Evolutionary conservation across 2,329 filamentous ascomycete species (phyloP).

Genomic region (Orbilia blumenaviensis): DNA sequence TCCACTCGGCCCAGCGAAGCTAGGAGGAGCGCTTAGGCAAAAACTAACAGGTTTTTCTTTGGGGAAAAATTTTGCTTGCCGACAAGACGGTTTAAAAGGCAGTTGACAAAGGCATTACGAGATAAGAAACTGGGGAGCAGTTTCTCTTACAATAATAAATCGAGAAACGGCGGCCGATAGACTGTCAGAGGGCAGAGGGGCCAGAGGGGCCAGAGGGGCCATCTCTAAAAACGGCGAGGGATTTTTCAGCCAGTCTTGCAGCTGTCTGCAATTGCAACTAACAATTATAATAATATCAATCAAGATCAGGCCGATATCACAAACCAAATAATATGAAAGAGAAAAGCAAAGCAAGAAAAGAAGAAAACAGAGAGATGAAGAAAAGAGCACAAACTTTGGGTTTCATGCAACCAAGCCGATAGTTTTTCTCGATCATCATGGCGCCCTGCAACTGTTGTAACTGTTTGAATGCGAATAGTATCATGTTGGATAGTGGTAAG

Average conservation of each 20-base stretch:
- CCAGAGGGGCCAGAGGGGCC: neutral
- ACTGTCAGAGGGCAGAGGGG: neutral
- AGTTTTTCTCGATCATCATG: too few species aligned
- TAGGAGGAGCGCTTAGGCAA: slow-evolving; percentile 43
- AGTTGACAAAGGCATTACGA: slow-evolving; percentile 40
- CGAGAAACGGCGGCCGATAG: slow-evolving; percentile 10
- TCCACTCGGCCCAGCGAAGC: slow-evolving; percentile 4
- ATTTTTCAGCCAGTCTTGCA: slow-evolving; percentile 36
- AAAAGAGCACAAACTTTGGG: neutral
- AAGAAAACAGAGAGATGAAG: too few species aligned
- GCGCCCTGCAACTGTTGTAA: too few species aligned
- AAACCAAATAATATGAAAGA: slow-evolving; percentile 5
- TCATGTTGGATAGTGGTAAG: slow-evolving; percentile 6
- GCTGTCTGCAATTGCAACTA: neutral
- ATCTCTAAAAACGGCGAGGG: slow-evolving; percentile 46
- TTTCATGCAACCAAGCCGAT: slow-evolving; percentile 27
- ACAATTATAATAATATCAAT: slow-evolving; percentile 5
- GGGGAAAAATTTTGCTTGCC: slow-evolving; percentile 27
- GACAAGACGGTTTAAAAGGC: slow-evolving; percentile 11
- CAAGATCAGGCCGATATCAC: slow-evolving; percentile 3
- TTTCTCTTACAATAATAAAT: slow-evolving; percentile 32
- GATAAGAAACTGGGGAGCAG: slow-evolving; percentile 23
- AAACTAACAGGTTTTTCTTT: neutral
- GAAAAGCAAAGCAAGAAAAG: neutral
- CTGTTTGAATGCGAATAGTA: slow-evolving; percentile 1